phyloP scores from a whole-genome alignment of 768 basidiomycete genomes.

The Clitopilus hobsonii region DNA sequence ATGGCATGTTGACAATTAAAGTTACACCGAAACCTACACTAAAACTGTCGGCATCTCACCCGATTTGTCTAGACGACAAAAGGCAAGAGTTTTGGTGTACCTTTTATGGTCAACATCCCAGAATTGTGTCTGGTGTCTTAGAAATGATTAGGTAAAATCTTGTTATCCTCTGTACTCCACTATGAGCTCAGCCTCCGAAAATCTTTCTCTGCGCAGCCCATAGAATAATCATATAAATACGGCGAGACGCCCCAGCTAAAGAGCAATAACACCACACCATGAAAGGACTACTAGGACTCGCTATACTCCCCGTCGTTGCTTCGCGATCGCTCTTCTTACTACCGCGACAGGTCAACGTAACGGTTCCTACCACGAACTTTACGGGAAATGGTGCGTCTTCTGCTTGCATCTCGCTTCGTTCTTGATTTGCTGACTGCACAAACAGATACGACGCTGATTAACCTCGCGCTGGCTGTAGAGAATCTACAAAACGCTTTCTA shows the following conservation, averaged over 20 bases:
- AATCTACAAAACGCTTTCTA: slow-evolving; percentile 15
- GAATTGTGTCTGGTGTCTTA: not conserved
- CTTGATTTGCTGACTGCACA: not conserved
- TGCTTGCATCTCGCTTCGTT: not conserved
- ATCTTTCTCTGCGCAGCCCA: not conserved
- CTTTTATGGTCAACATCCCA: too few species aligned
- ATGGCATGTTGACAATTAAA: too few species aligned
- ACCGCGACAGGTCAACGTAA: not conserved
- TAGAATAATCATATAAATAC: not conserved
- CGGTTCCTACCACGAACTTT: not conserved
- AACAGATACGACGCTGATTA: slow-evolving; percentile 9
- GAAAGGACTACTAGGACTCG: not conserved
- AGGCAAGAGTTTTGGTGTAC: too few species aligned
- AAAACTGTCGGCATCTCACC: too few species aligned
- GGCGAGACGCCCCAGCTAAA: not conserved
- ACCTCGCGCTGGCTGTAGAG: slow-evolving; percentile 8
- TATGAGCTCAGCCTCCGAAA: not conserved
- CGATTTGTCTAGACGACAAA: too few species aligned
- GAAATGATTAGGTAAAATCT: not conserved
- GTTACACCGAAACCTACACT: too few species aligned
- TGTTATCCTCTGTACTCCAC: not conserved
- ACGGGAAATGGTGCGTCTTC: not conserved
- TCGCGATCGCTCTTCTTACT: not conserved
- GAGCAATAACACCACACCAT: not conserved
- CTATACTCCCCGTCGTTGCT: not conserved